Evolutionary conservation across 306 rosid genomes (phyloP).

Genomic region (Ziziphus jujuba): DNA sequence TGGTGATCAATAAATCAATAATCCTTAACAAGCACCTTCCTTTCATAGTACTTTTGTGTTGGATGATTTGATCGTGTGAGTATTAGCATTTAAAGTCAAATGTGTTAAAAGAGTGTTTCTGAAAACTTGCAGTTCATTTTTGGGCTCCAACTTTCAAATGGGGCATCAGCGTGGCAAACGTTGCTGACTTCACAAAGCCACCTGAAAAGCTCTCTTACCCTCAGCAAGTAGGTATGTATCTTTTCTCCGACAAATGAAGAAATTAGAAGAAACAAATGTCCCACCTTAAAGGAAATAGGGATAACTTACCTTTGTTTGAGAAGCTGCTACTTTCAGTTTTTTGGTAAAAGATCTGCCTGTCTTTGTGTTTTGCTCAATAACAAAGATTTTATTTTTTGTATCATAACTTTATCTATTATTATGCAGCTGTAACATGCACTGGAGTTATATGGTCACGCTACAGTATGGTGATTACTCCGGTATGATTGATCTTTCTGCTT

Average conservation of each 20-base stretch:
- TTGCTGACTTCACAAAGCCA: conserved; percentile 27
- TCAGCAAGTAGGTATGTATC: conserved; percentile 11
- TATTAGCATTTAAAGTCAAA: background rate
- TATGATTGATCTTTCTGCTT: conserved; percentile 2
- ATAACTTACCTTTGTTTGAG: background rate
- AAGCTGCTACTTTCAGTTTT: background rate
- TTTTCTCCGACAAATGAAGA: background rate
- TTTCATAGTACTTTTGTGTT: too few species aligned
- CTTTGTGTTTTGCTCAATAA: background rate
- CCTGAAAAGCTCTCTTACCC: conserved; percentile 19
- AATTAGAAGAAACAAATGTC: background rate
- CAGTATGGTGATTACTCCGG: conserved; percentile 28
- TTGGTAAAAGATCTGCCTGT: background rate
- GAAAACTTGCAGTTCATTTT: conserved; percentile 13
- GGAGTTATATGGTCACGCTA: conserved; percentile 24
- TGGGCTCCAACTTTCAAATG: conserved; percentile 35
- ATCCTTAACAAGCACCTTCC: background rate
- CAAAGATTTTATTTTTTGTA: background rate
- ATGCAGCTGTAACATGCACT: conserved; percentile 24
- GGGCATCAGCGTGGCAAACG: conserved; percentile 27
- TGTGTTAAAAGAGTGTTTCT: background rate
- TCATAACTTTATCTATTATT: background rate
- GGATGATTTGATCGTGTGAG: too few species aligned
- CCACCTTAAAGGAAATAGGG: background rate
- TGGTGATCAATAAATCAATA: background rate